Evolutionary conservation across 2,329 filamentous ascomycete species (phyloP).

Genomic region (Epichloe hybrida): DNA sequence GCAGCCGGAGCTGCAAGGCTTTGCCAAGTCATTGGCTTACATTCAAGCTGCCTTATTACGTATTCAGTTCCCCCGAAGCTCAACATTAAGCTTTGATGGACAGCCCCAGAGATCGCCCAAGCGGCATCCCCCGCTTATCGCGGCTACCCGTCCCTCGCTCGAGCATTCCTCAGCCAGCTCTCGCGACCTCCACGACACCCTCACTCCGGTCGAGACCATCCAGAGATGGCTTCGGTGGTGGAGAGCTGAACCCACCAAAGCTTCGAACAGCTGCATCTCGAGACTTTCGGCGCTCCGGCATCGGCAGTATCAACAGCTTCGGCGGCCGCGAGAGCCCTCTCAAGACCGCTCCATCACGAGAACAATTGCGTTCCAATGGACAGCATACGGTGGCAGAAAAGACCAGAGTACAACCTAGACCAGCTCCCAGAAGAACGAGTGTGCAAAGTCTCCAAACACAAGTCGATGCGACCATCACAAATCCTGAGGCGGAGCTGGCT

Average conservation of each 20-base stretch:
- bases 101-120: constrained; percentile 21
- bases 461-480: constrained; percentile 2
- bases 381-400: constrained; percentile 4
- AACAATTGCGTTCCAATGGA: constrained; percentile 9
- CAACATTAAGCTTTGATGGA: constrained; percentile 14
- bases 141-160: constrained; percentile 25
- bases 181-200: constrained; percentile 13
- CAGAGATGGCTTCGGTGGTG: constrained; percentile 6
- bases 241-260: constrained; percentile 25
- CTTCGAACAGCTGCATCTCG: constrained; percentile 28
- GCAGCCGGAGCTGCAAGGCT: not conserved
- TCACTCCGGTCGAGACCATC: not conserved
- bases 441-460: constrained; percentile 3
- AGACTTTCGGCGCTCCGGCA: constrained; percentile 21
- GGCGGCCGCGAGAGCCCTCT: constrained; percentile 8
- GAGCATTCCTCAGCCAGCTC: constrained; percentile 17
- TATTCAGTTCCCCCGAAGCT: no score
- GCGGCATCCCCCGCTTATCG: constrained; percentile 23
- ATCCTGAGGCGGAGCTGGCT: not conserved
- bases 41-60: not conserved
- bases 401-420: constrained; percentile 4
- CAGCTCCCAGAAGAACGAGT: constrained; percentile 8
- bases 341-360: constrained; percentile 9
- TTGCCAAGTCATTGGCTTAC: not conserved
- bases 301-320: constrained; percentile 9